Evolutionary conservation across 2,329 filamentous ascomycete species (phyloP), one percentile per base, ranked within the genome.

Genomic region (Pseudogymnoascus sp.): DNA sequence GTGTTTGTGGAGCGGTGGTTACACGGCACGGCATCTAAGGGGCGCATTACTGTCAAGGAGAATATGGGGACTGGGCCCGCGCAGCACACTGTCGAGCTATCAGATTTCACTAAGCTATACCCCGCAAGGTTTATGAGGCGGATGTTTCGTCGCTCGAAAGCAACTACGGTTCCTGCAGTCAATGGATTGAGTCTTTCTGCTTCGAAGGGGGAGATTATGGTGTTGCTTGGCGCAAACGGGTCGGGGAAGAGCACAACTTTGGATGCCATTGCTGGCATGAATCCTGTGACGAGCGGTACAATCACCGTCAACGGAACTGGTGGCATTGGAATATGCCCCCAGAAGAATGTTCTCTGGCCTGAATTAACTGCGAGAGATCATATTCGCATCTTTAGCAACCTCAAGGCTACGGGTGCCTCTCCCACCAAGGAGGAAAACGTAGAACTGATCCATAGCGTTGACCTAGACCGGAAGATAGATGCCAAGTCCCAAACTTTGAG

Each of bases 271-370:
- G 89, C 91, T 9, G 92, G 92, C 2, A 82, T 93, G 59, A 90
- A 87, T 68, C 88, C 84, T 48, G 80, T 93, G 21, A 91, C 89
- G 0, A 85, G 82, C 63, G 92, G 92, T 2, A 80, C 80, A 2
- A 94, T 97, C 66, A 84, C 83, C 25, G 87, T 96, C 52, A 87
- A 92, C 66, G 87, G 87, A 0, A 87, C 85, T 8, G 89, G 89
- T 8, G 90, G 90, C 0, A 81, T 97, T 18, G 92, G 92, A 12
- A 86, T 96, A 42, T 93, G 91, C 62, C 92, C 92, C 0, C 92
- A 97, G 72, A 92, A 93, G 78, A 97, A 97, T 68, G 92, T 97
- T 5, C 81, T 97, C 33, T 97, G 92, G 92, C 88, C 93, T 67
- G 87, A 92, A 63, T 76, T 97, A 61, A 95, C 89, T 0, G 91